These are phyloP conservation scores for Apium graveolens DNA, from an alignment of 129 eudicot species.

Conservation along the genomic window DNA sequence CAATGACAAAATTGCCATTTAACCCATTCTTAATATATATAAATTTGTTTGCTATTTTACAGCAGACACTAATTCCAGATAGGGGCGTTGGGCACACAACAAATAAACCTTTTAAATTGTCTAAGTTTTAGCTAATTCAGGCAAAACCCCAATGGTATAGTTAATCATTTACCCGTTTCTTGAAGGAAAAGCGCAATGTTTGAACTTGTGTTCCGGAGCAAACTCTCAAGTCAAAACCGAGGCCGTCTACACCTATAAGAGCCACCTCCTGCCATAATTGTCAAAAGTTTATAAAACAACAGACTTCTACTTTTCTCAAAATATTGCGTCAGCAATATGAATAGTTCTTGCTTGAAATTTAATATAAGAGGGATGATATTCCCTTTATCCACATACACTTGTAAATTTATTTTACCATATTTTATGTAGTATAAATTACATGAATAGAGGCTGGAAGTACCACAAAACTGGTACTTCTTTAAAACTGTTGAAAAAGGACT, in stretches of 20 bases:
- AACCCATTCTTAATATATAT: too few relatives aligned
- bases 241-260: slow-evolving; percentile 81
- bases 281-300: background rate
- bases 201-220: slow-evolving; percentile 95
- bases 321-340: background rate
- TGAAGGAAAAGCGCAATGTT: slow-evolving; percentile 79
- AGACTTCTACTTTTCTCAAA: background rate
- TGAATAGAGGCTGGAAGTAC: background rate
- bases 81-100: background rate
- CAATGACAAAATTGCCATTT: too few relatives aligned
- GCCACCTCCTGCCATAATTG: slow-evolving; percentile 70
- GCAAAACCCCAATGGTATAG: background rate
- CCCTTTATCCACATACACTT: background rate
- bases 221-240: slow-evolving; percentile 85
- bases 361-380: background rate
- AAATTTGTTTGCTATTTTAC: background rate
- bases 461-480: background rate
- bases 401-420: background rate
- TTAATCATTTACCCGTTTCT: slow-evolving; percentile 47
- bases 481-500: background rate
- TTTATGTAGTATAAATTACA: background rate
- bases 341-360: background rate
- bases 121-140: background rate
- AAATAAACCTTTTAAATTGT: background rate
- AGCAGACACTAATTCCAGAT: background rate